Evolutionary conservation across 371 early-diverging fungal genomes (phyloP), one percentile per base, ranked within the genome.

Genomic region (Aphelidium insulamus): DNA sequence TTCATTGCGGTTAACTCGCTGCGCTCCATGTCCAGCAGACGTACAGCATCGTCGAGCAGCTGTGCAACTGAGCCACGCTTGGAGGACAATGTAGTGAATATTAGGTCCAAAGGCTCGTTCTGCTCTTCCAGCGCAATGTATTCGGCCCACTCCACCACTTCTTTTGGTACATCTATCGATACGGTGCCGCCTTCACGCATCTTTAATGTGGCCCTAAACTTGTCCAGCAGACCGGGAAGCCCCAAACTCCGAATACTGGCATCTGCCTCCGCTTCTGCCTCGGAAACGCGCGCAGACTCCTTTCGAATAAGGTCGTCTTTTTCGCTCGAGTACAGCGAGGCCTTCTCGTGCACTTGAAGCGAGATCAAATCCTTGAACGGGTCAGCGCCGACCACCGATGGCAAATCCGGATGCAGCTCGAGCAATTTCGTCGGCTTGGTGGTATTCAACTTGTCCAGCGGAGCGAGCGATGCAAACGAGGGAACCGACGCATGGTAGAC

Each of bases 401-500:
- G 45, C 10, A 51, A 48, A 30, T 36, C 26, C 39, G 14, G 41
- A 7, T 7, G 26, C 33, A 5, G 21, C 31, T 12, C 36, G 18
- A n/a, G 26, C 25, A n/a, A n/a, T n/a, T n/a, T n/a, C n/a, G n/a
- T n/a, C n/a, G n/a, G n/a, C n/a, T n/a, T n/a, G 20, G 6, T 18
- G 8, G 14, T 6, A 5, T 21, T 8, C 10, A 18, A 21, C 48
- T 17, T 48, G 42, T 5, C 63, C 60, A 30, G 51, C 49, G 5
- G 54, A 20, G 41, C 50, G 57, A n/a, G 55, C 19, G 9, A 26
- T 26, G 28, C 19, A 8, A 10, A 14, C 27, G 18, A 26, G 4
- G 90, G 91, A 0, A 85, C 82, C 0, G 65, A 39, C 26, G 78
- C 87, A 54, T 87, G 81, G 48, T 95, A 95, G 27, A 95, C 73